Percentiles rank a stretch among this genome's conserved stretches.
Conservation (phyloP, 176 grass and related monocot species). For the Carex kokanica region DNA sequence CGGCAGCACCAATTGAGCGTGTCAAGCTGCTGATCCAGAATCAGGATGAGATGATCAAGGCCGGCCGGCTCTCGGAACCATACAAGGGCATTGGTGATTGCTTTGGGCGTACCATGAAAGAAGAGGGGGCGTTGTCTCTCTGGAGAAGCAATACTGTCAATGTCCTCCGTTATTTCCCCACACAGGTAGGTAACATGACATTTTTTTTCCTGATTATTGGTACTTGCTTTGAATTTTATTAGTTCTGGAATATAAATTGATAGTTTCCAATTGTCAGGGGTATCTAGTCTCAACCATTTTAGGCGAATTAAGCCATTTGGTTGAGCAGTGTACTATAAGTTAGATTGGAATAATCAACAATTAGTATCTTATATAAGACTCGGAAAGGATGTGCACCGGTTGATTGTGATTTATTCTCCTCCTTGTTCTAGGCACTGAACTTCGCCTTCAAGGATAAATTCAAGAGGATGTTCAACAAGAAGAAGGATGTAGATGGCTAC, state of each 20-base stretch:
- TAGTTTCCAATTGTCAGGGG: background rate
- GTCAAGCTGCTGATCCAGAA: slow-evolving; percentile 96
- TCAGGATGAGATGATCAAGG: slow-evolving; percentile 97
- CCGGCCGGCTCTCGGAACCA: slow-evolving; percentile 73
- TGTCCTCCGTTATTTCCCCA: slow-evolving; percentile 95
- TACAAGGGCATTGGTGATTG: slow-evolving; percentile 96
- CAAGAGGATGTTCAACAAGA: slow-evolving; percentile 93
- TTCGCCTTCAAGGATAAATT: slow-evolving; percentile 99
- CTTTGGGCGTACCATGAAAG: slow-evolving; percentile 72
- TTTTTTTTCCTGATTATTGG: background rate
- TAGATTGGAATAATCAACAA: background rate
- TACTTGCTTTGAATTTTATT: background rate
- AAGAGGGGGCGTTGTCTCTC: slow-evolving; percentile 62
- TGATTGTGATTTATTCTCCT: background rate
- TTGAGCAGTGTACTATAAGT: background rate
- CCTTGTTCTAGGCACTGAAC: slow-evolving; percentile 61
- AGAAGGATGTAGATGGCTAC: slow-evolving; percentile 98
- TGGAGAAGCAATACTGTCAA: slow-evolving; percentile 94
- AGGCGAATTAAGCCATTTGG: background rate
- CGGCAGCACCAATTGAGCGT: slow-evolving; percentile 87
- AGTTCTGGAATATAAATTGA: background rate
- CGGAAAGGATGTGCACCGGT: background rate
- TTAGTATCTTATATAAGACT: background rate
- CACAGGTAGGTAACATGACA: slow-evolving; percentile 48
- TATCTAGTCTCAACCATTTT: background rate